Percentiles rank a stretch among this genome's conserved stretches.
Conservation (phyloP, 208 protist genomes). For the Leishmania turanica region DNA sequence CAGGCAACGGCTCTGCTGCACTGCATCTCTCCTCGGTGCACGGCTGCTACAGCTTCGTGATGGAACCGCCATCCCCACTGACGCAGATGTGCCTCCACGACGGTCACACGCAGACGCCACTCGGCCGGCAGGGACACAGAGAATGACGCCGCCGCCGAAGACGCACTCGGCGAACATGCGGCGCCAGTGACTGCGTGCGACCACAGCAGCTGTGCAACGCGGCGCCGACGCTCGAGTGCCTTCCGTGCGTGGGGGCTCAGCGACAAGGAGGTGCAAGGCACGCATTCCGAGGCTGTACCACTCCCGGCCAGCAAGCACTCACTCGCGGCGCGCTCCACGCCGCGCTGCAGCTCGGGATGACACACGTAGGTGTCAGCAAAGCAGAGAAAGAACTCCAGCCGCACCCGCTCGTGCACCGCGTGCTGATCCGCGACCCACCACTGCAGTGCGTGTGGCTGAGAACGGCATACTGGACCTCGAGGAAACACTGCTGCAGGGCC, state of each 20-base stretch:
- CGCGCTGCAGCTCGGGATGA: conserved; percentile 23
- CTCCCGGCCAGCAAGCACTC: not conserved
- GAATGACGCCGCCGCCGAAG: conserved; percentile 9
- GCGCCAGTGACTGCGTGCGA: not conserved
- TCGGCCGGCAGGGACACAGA: conserved; percentile 39
- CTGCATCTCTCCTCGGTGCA: not conserved
- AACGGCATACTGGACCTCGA: not conserved
- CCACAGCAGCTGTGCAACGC: conserved; percentile 11
- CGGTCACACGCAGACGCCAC: conserved; percentile 38
- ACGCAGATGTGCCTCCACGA: conserved; percentile 40
- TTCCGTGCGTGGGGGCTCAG: conserved; percentile 15
- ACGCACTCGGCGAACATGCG: not conserved
- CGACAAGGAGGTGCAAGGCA: not conserved
- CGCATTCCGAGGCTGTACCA: not conserved
- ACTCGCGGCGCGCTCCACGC: not conserved
- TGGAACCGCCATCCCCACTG: conserved; percentile 78
- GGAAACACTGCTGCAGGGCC: not conserved
- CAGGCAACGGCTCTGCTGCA: not conserved
- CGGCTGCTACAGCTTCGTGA: conserved; percentile 3
- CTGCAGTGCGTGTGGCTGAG: conserved; percentile 10
- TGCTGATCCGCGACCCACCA: conserved; percentile 76
- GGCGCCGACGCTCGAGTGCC: conserved; percentile 9
- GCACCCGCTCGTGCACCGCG: conserved; percentile 76
- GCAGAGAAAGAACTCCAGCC: conserved; percentile 71
- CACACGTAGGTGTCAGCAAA: conserved; percentile 76